A percentile compares a stretch with the other conserved stretches of the same genome.
Evolutionary conservation across 2,329 filamentous ascomycete genomes (phyloP).

Genomic region (Alternaria panax): DNA sequence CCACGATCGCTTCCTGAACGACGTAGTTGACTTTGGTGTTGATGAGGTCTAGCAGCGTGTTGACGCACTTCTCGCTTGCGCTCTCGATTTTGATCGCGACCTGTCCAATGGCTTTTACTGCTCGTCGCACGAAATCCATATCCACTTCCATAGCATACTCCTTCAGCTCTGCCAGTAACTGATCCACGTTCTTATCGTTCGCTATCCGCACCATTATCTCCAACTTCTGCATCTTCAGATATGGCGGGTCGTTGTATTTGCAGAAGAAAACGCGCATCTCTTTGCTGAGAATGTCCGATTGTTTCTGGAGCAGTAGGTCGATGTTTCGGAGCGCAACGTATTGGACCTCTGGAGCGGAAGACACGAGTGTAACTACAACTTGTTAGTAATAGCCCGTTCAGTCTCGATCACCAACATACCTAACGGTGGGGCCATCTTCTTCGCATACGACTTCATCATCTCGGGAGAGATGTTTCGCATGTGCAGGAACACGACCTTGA

Average conservation of each 20-base stretch:
- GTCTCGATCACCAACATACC: conserved; percentile 62
- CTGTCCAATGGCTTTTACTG: conserved; percentile 95
- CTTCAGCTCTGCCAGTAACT: conserved; percentile 90
- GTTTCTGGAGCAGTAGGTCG: conserved; percentile 91
- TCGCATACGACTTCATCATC: conserved; percentile 82
- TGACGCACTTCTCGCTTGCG: conserved; percentile 94
- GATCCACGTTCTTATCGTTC: conserved; percentile 95
- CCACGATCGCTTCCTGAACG: conserved; percentile 97
- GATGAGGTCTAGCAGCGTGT: conserved; percentile 90
- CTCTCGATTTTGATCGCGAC: conserved; percentile 98
- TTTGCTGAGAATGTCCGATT: conserved; percentile 95
- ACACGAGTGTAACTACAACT: conserved; percentile 83
- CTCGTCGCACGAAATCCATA: conserved; percentile 96
- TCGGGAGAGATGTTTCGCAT: conserved; percentile 86
- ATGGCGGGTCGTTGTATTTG: conserved; percentile 99
- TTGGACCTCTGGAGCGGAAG: conserved; percentile 94
- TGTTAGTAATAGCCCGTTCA: conserved; percentile 30
- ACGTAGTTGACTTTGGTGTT: conserved; percentile 99
- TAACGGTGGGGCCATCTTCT: conserved; percentile 97
- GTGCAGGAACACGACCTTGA: conserved; percentile 97
- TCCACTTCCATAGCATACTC: conserved; percentile 98
- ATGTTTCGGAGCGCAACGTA: conserved; percentile 97
- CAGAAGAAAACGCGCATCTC: conserved; percentile 99
- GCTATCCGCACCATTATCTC: conserved; percentile 99
- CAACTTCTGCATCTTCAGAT: conserved; percentile 95